phyloP scores from a whole-genome alignment of 2,329 filamentous ascomycete genomes.

The Curvularia sp. region DNA sequence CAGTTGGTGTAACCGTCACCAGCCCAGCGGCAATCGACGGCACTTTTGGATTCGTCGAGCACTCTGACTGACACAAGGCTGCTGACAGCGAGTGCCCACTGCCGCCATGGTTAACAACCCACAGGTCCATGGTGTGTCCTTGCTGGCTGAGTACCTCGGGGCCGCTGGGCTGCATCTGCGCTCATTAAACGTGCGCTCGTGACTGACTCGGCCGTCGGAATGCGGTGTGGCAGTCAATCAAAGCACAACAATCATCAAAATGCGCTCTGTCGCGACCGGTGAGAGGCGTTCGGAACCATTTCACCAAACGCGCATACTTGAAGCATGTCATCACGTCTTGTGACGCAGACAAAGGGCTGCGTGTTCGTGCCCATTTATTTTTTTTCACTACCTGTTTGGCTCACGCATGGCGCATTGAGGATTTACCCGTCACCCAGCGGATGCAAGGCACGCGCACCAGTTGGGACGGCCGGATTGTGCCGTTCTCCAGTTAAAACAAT shows the following conservation, averaged over 20 bases:
- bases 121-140: constrained; percentile 7
- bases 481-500: constrained; percentile 15
- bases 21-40: constrained; percentile 24
- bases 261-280: constrained; percentile 38
- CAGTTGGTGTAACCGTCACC: constrained; percentile 29
- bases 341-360: constrained; percentile 37
- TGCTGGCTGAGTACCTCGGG: constrained; percentile 22
- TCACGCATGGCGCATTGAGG: constrained; percentile 28
- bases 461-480: constrained; percentile 21
- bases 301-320: constrained; percentile 25
- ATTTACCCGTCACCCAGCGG: constrained; percentile 43
- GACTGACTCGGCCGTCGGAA: constrained; percentile 29
- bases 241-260: constrained; percentile 33
- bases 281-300: constrained; percentile 29
- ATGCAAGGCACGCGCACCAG: constrained; percentile 42
- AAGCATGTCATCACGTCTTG: constrained; percentile 36
- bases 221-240: constrained; percentile 49
- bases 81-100: constrained; percentile 12
- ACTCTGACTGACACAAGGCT: constrained; percentile 23
- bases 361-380: neutral
- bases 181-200: constrained; percentile 33
- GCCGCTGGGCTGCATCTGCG: constrained; percentile 29
- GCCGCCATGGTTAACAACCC: constrained; percentile 4
- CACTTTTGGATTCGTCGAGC: constrained; percentile 22
- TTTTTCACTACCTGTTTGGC: constrained; percentile 14